Base-by-base conservation (phyloP, 140 eudicot genomes). In the Oenanthe javanica region DNA sequence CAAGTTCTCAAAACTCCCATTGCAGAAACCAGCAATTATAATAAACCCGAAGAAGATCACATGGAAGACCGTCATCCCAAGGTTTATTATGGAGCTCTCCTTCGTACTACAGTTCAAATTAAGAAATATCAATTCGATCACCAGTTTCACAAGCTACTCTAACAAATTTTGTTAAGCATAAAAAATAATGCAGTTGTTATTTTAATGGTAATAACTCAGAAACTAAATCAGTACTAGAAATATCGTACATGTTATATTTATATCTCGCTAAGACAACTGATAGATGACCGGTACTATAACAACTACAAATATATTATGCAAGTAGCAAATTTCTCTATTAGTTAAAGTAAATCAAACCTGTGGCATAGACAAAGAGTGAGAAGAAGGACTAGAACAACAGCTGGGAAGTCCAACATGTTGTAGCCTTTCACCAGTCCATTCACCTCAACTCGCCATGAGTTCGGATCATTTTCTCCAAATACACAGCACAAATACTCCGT, bases 81-180 rank as follows among this genome's bases (percentile, higher is more conserved):
- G 84, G 89, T 92, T 92, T 83, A 92, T 74, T 52, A 88, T 87
- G n/a, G 97, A 92, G 91, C 97, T 92, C 81, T 90, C 97, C 84
- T 88, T 90, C 25, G 97, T 92, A 83, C 97, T 92, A 93, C 88
- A 89, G 84, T 66, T 45, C 79, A 18, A 25, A 0, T 77, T 48
- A 80, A 50, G 25, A 80, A 10, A 66, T 42, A 74, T 67, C 50
- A 47, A 78, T 84, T 83, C 67, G 75, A 54, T 48, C 61, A 80
- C 83, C 87, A 67, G 82, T 87, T 79, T 90, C 85, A 85, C 63
- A 83, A 69, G 81, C 82, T 88, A 87, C 82, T 79, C 84, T 63
- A 83, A 79, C 74, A 79, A 82, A 86, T 50, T 46, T n/a, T 48
- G 46, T 15, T 4, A 18, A 12, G 54, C 43, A 1, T 5, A 23